Evolutionary conservation across 805 yeast genomes (phyloP).

Genomic region (Cephaloascus albidus): DNA sequence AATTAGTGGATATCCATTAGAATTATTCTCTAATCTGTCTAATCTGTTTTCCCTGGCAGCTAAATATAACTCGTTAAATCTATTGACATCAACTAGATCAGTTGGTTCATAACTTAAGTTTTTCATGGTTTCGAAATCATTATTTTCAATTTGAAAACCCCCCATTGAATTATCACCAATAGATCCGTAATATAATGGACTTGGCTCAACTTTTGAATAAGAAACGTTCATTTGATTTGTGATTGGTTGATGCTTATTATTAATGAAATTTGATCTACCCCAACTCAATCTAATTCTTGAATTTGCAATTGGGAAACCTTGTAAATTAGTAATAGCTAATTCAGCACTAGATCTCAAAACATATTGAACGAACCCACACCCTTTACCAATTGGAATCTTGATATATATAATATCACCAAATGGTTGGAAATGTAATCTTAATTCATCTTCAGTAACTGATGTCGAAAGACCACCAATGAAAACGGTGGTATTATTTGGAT

Average conservation of each 20-base stretch:
- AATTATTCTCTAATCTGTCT: conserved; percentile 34
- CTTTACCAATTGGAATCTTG: conserved; percentile 72
- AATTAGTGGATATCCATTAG: background rate
- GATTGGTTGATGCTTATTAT: background rate
- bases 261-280: conserved; percentile 50
- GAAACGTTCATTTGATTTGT: background rate
- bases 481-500: conserved; percentile 74
- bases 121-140: conserved; percentile 11
- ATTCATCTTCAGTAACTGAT: conserved; percentile 49
- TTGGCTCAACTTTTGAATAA: background rate
- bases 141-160: background rate
- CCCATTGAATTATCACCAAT: background rate
- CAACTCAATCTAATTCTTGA: conserved; percentile 77
- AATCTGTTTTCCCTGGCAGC: conserved; percentile 49
- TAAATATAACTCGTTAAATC: conserved; percentile 41
- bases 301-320: conserved; percentile 82
- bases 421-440: conserved; percentile 48
- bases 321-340: conserved; percentile 77
- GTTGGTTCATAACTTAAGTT: conserved; percentile 23
- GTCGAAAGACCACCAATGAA: conserved; percentile 58
- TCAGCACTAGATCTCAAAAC: conserved; percentile 76
- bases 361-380: conserved; percentile 85
- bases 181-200: background rate
- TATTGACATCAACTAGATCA: conserved; percentile 18
- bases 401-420: conserved; percentile 67